These are phyloP conservation scores for Pyrrhoderma lamaoense DNA, from an alignment of 1,284 basidiomycete genomes.

Conservation along the genomic window DNA sequence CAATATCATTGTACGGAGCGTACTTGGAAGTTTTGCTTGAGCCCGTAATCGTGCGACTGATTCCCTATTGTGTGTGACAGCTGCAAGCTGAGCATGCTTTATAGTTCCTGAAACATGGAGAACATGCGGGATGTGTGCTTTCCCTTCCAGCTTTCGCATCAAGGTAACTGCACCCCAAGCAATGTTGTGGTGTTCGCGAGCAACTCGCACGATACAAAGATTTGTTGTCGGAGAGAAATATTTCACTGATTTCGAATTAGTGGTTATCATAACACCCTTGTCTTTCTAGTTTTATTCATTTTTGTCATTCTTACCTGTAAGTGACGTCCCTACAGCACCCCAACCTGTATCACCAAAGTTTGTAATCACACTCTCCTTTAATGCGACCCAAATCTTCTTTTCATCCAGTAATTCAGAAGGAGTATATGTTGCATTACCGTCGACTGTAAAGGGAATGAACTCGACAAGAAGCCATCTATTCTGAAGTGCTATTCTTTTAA, in stretches of 20 bases:
- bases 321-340: conserved; percentile 63
- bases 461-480: conserved; percentile 76
- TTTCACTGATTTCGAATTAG: conserved; percentile 45
- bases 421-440: conserved; percentile 19
- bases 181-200: conserved; percentile 62
- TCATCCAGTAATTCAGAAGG: conserved; percentile 33
- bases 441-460: conserved; percentile 41
- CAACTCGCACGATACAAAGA: conserved; percentile 72
- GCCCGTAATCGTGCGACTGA: conserved; percentile 58
- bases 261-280: conserved; percentile 5
- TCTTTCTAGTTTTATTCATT: too few relatives aligned
- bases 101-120: conserved; percentile 75
- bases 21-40: conserved; percentile 44
- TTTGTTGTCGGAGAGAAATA: conserved; percentile 75
- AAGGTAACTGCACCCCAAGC: conserved; percentile 70
- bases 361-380: conserved; percentile 61
- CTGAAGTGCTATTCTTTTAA: conserved; percentile 30
- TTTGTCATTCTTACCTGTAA: conserved; percentile 60
- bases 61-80: conserved; percentile 62
- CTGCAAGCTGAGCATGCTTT: conserved; percentile 68
- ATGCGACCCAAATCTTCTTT: conserved; percentile 56
- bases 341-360: conserved; percentile 77
- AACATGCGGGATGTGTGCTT: conserved; percentile 56
- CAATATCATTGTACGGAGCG: conserved; percentile 17
- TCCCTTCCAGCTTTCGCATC: conserved; percentile 50